Percentiles rank a stretch among this genome's conserved stretches.
Conservation (phyloP, 163 green algal genomes). For the Chlamydomonas reinhardtii region DNA sequence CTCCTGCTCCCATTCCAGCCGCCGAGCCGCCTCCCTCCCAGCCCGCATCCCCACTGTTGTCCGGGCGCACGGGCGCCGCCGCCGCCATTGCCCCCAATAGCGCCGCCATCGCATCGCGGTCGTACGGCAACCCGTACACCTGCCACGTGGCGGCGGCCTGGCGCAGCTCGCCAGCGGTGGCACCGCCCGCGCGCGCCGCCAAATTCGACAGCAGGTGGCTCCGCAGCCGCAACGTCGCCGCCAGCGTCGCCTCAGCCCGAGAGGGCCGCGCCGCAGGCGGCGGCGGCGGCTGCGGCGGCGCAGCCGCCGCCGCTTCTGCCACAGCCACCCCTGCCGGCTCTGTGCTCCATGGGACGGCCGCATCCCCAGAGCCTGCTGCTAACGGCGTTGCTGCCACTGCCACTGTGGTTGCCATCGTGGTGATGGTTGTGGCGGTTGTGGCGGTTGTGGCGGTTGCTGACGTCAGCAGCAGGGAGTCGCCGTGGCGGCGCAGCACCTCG, state of each 20-base stretch:
- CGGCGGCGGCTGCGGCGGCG: no score
- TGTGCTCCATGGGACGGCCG: no score
- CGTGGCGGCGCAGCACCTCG: conserved; percentile 21
- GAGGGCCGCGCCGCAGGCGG: not conserved
- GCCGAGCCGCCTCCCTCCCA: not conserved
- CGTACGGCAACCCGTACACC: conserved; percentile 34
- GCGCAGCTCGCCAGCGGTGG: not conserved
- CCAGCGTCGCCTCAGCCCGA: not conserved
- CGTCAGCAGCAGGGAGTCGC: not conserved
- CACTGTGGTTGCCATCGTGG: no score
- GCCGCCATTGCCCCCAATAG: not conserved
- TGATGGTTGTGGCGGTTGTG: no score
- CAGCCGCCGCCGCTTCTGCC: no score
- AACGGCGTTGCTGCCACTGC: not conserved
- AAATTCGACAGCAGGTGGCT: conserved; percentile 8
- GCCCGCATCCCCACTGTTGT: not conserved
- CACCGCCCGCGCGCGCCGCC: not conserved
- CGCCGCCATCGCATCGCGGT: not conserved
- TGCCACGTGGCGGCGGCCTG: conserved; percentile 26
- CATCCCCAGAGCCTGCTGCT: no score
- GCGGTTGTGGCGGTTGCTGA: no score
- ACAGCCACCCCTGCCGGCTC: no score
- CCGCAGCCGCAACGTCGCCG: not conserved
- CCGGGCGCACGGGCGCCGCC: not conserved
- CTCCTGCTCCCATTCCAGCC: not conserved